phyloP scores from a whole-genome alignment of 495 filamentous ascomycete genomes.

The Aspergillus sparsus region DNA sequence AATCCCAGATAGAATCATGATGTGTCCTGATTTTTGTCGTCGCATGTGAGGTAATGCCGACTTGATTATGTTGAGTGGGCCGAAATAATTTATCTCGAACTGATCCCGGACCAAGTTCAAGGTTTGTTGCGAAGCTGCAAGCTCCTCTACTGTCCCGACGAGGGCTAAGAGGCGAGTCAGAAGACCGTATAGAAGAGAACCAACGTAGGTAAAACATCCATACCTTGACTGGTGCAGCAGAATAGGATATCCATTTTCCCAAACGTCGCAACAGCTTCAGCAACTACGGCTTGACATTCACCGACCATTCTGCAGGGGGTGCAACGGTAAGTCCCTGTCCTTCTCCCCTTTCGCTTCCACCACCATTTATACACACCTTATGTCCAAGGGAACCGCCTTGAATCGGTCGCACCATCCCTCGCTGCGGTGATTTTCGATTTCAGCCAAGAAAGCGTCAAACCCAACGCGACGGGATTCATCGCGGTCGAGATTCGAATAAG shows the following conservation, averaged over 20 bases:
- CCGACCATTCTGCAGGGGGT: constrained; percentile 42
- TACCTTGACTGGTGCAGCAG: constrained; percentile 84
- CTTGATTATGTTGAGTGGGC: constrained; percentile 93
- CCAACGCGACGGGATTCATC: constrained; percentile 50
- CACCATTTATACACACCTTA: constrained; percentile 41
- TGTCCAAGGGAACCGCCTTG: constrained; percentile 50
- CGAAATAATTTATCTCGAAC: constrained; percentile 93
- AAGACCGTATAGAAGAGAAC: neutral
- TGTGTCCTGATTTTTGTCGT: constrained; percentile 76
- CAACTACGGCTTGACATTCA: constrained; percentile 77
- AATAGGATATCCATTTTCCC: constrained; percentile 86
- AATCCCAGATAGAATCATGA: constrained; percentile 86
- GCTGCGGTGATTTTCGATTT: constrained; percentile 66
- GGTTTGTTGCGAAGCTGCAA: constrained; percentile 70
- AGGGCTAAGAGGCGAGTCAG: constrained; percentile 56
- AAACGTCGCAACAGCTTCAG: constrained; percentile 80
- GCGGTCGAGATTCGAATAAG: constrained; percentile 50
- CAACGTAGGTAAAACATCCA: constrained; percentile 2
- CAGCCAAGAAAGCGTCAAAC: constrained; percentile 57
- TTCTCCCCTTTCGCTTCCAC: neutral
- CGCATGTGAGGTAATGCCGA: constrained; percentile 80
- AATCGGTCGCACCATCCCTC: constrained; percentile 49
- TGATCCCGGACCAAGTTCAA: constrained; percentile 81
- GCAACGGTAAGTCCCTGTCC: constrained; percentile 20
- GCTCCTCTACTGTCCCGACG: constrained; percentile 89